A percentile compares a stretch with the other conserved stretches of the same genome.
phyloP scores from a whole-genome alignment of 225 moss, liverwort and hornwort species.

The Pseudoscleropodium purum region DNA sequence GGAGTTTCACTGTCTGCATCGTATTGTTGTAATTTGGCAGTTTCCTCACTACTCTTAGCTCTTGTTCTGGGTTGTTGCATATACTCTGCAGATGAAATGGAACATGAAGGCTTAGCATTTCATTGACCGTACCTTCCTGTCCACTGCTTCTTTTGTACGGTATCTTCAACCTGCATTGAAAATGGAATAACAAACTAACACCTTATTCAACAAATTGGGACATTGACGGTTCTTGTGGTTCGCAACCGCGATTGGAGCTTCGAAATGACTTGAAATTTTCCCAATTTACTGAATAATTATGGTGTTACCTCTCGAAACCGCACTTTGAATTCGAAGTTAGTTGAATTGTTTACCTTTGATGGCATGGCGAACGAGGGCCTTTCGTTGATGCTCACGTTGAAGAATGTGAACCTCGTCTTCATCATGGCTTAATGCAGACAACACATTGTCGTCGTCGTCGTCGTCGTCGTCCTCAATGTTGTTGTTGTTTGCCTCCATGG shows the following conservation, averaged over 20 bases:
- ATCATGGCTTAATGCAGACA: conserved; percentile 6
- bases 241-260: background rate
- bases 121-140: background rate
- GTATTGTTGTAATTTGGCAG: background rate
- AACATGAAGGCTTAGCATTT: background rate
- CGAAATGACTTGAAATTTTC: background rate
- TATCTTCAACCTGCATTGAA: conserved; percentile 19
- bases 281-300: background rate
- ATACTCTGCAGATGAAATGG: background rate
- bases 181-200: background rate
- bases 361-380: conserved; percentile 31
- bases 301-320: background rate
- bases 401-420: background rate
- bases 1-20: conserved; percentile 7
- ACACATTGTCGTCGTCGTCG: background rate
- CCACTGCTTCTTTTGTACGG: background rate
- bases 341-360: conserved; percentile 13
- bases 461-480: background rate
- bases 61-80: background rate
- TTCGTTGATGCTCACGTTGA: conserved; percentile 5
- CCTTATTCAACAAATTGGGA: background rate
- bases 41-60: background rate
- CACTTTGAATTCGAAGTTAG: background rate
- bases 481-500: background rate
- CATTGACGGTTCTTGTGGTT: background rate